Conservation (phyloP, 129 eudicot genomes). For the Mikania micrantha region DNA sequence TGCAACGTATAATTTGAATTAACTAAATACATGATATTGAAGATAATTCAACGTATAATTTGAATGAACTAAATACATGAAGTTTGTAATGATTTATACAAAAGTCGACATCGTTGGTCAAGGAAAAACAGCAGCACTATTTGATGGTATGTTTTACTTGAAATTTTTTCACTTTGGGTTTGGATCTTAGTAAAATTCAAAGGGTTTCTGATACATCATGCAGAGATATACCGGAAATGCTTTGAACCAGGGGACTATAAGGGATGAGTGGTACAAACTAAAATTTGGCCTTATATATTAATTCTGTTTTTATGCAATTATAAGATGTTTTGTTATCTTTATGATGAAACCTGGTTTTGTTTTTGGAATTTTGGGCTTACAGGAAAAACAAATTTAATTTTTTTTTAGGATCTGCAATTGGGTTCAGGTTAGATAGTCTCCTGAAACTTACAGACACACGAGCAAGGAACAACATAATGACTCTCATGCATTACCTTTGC, state of each 20-base stretch:
- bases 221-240: too few relatives aligned
- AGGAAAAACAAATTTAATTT: background rate
- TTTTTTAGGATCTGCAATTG: constrained; percentile 81
- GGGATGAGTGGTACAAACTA: constrained; percentile 49
- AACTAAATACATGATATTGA: too few relatives aligned
- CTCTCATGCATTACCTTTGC: constrained; percentile 96
- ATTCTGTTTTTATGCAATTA: background rate
- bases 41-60: too few relatives aligned
- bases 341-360: background rate
- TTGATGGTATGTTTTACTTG: too few relatives aligned
- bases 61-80: too few relatives aligned
- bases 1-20: too few relatives aligned
- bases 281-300: background rate
- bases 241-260: constrained; percentile 91
- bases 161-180: too few relatives aligned
- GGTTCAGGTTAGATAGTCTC: constrained; percentile 89
- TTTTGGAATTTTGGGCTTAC: background rate
- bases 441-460: constrained; percentile 92
- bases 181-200: too few relatives aligned
- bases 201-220: too few relatives aligned
- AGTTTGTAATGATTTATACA: too few relatives aligned
- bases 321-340: background rate
- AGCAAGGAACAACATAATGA: constrained; percentile 83
- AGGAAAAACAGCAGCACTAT: too few relatives aligned
- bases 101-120: too few relatives aligned